phyloP scores from a whole-genome alignment of 2,329 filamentous ascomycete genomes.

The Aspergillus vadensis region DNA sequence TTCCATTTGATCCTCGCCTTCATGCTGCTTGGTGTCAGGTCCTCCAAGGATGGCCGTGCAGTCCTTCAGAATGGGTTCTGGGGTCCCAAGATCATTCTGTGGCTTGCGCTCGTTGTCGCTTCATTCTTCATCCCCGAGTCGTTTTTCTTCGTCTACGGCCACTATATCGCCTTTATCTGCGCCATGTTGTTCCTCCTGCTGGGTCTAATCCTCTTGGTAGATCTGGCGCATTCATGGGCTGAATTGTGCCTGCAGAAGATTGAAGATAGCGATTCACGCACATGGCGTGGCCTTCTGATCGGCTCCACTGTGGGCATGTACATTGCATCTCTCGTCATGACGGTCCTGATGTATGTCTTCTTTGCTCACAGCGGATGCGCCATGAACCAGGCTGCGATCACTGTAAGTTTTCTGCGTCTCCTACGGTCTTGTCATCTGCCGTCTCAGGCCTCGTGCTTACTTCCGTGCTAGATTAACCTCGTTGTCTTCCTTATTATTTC shows the following conservation, averaged over 20 bases:
- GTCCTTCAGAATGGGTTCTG: constrained; percentile 97
- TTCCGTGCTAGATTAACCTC: constrained; percentile 66
- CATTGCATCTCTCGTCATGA: constrained; percentile 85
- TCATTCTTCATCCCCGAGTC: constrained; percentile 94
- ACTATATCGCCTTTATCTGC: constrained; percentile 84
- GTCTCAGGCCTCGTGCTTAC: constrained; percentile 19
- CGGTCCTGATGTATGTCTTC: constrained; percentile 94
- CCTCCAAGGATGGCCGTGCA: constrained; percentile 83
- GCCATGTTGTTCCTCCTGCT: constrained; percentile 93
- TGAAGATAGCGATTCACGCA: constrained; percentile 78
- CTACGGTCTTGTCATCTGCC: constrained; percentile 5
- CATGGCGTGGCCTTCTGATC: constrained; percentile 86
- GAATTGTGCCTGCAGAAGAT: constrained; percentile 95
- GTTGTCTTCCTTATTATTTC: constrained; percentile 80
- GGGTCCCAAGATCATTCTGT: constrained; percentile 92
- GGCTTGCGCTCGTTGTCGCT: constrained; percentile 81
- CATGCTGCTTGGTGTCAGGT: constrained; percentile 81
- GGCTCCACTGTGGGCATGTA: constrained; percentile 96
- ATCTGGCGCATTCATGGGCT: constrained; percentile 94
- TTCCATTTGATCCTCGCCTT: constrained; percentile 88
- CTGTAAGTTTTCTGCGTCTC: constrained; percentile 50
- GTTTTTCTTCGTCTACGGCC: constrained; percentile 95
- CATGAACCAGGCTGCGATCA: constrained; percentile 97
- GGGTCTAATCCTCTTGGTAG: constrained; percentile 87
- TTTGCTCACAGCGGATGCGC: constrained; percentile 79